These are phyloP conservation scores for Nepenthes gracilis DNA, from an alignment of 148 eudicot species.

Conservation along the genomic window DNA sequence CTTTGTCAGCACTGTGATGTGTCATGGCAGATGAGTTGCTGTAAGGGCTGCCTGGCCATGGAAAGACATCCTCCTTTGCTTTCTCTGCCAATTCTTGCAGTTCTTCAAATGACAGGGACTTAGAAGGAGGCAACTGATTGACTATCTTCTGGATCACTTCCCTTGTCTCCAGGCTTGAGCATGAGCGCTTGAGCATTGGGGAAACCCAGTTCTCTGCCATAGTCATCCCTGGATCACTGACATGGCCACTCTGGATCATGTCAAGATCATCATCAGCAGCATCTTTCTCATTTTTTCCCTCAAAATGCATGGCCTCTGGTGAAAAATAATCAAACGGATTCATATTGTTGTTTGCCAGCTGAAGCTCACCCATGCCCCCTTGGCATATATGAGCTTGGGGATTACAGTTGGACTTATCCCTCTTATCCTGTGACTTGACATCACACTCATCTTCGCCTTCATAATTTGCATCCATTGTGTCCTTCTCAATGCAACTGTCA, in stretches of 20 bases:
- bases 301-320: conserved; percentile 1
- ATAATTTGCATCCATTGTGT: conserved; percentile 46
- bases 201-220: conserved; percentile 43
- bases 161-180: conserved; percentile 60
- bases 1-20: conserved; percentile 69
- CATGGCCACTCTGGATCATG: conserved; percentile 36
- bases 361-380: conserved; percentile 13
- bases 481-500: conserved; percentile 35
- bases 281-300: conserved; percentile 18
- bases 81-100: conserved; percentile 41
- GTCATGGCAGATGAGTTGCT: conserved; percentile 50
- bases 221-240: conserved; percentile 72
- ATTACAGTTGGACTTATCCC: conserved; percentile 45
- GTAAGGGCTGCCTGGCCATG: conserved; percentile 15
- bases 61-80: conserved; percentile 16
- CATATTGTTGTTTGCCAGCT: conserved; percentile 3
- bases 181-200: conserved; percentile 69
- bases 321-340: conserved; percentile 8
- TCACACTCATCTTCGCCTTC: conserved; percentile 89
- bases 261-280: conserved; percentile 16
- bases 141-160: conserved; percentile 39
- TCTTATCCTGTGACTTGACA: conserved; percentile 32
- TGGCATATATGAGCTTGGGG: conserved; percentile 18
- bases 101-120: conserved; percentile 52
- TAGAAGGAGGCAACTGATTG: conserved; percentile 34